phyloP scores from a whole-genome alignment of 371 early-diverging fungal species.

The Rhizopus arrhizus region DNA sequence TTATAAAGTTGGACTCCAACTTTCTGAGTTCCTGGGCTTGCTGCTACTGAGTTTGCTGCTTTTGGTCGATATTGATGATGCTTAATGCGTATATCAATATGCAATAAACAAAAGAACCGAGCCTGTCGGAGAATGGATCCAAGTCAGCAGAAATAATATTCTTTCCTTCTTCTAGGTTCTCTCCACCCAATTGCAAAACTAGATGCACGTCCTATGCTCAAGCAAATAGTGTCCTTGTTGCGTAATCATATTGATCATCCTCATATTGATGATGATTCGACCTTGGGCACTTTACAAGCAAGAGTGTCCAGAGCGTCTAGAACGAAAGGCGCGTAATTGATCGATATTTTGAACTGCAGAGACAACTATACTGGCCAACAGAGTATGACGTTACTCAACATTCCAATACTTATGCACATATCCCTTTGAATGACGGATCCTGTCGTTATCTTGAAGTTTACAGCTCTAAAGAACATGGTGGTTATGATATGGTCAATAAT shows the following conservation, averaged over 20 bases:
- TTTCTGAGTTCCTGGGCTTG: neutral
- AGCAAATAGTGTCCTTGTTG: neutral
- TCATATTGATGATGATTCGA: neutral
- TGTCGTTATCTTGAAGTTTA: slow-evolving; percentile 1
- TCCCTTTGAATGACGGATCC: neutral
- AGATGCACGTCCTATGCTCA: neutral
- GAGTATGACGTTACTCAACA: slow-evolving; percentile 5
- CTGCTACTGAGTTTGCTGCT: slow-evolving; percentile 6
- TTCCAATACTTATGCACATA: neutral
- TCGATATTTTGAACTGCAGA: neutral
- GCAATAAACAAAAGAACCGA: slow-evolving; percentile 3
- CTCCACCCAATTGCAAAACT: neutral
- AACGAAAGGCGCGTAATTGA: neutral
- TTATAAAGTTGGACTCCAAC: slow-evolving; percentile 6
- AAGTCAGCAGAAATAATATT: slow-evolving; percentile 8
- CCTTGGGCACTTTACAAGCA: neutral
- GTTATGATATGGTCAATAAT: neutral
- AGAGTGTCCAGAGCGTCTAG: neutral
- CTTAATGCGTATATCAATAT: slow-evolving; percentile 8
- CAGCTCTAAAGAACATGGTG: neutral
- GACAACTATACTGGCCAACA: slow-evolving; percentile 12
- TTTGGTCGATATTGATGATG: slow-evolving; percentile 9
- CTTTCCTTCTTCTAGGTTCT: too few relatives aligned
- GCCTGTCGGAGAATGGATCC: neutral
- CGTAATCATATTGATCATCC: neutral